Evolutionary conservation across 768 basidiomycete species (phyloP).

Genomic region (Trametes punicea): DNA sequence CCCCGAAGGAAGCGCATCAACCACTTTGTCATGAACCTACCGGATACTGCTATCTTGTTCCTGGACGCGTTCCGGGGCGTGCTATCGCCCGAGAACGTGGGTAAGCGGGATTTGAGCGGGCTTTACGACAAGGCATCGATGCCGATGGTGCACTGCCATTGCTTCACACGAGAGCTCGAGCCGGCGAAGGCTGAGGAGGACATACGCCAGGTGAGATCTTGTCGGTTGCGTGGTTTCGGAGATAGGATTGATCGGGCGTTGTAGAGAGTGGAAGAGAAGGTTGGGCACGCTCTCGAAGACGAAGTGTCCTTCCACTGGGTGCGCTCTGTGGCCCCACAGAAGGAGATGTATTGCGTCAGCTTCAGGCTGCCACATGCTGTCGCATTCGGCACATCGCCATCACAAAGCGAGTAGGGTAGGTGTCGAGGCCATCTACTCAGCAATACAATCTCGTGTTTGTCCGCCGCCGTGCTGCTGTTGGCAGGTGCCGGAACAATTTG

Average conservation of each 20-base stretch:
- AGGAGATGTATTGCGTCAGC: constrained; percentile 97
- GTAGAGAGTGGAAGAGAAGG: constrained; percentile 68
- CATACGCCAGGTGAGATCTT: constrained; percentile 61
- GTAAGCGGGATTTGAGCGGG: constrained; percentile 45
- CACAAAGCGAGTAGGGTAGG: neutral
- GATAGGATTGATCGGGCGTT: constrained; percentile 17
- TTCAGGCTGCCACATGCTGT: constrained; percentile 63
- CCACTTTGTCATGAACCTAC: constrained; percentile 98
- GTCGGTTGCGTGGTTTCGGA: constrained; percentile 4
- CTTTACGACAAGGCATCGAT: constrained; percentile 42
- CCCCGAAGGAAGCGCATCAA: constrained; percentile 55
- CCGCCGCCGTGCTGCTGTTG: neutral
- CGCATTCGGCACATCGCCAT: constrained; percentile 28
- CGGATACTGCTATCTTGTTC: constrained; percentile 87
- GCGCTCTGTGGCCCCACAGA: constrained; percentile 90
- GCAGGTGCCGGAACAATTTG: constrained; percentile 2
- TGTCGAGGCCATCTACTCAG: neutral
- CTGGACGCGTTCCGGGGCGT: constrained; percentile 85
- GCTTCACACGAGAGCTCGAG: constrained; percentile 88
- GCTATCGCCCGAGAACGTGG: constrained; percentile 41
- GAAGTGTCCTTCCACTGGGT: constrained; percentile 68
- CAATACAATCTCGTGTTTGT: neutral
- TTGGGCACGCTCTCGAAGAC: constrained; percentile 52
- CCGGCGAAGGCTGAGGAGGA: constrained; percentile 65
- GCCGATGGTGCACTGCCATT: constrained; percentile 95